Evolutionary conservation across 2,329 filamentous ascomycete species (phyloP).

Genomic region (Chaetomium strumarium): DNA sequence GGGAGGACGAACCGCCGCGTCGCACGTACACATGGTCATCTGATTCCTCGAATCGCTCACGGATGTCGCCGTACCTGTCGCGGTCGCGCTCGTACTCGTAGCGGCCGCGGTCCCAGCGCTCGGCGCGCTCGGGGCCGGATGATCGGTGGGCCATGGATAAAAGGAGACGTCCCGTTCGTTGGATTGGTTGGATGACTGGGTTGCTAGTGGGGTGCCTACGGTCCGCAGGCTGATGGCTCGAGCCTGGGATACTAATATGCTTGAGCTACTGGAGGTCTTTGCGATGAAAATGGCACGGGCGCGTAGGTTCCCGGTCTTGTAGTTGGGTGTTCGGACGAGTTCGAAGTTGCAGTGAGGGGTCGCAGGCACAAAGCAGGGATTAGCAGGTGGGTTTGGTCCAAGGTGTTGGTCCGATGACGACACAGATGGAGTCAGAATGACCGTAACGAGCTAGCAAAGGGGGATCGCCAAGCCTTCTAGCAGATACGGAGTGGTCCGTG

Average conservation of each 20-base stretch:
- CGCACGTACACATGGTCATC: constrained; percentile 40
- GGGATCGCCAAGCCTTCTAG: constrained; percentile 2
- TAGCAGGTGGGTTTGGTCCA: constrained; percentile 10
- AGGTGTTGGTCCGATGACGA: constrained; percentile 26
- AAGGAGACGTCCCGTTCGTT: neutral
- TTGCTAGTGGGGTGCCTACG: neutral
- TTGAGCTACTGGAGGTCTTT: no score
- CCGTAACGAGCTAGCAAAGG: constrained; percentile 9
- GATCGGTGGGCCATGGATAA: constrained; percentile 21
- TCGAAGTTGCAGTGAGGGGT: neutral
- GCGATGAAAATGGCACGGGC: no score
- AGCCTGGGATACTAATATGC: neutral
- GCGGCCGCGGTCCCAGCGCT: constrained; percentile 53
- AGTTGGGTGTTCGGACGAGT: constrained; percentile 4
- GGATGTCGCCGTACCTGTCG: constrained; percentile 42
- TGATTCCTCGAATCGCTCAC: constrained; percentile 43
- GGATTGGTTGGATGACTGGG: neutral
- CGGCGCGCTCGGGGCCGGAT: constrained; percentile 28
- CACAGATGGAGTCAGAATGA: constrained; percentile 9
- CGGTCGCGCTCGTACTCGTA: constrained; percentile 40
- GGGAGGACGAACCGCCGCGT: constrained; percentile 25
- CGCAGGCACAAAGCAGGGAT: neutral
- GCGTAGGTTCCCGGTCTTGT: neutral
- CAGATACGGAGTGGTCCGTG: neutral
- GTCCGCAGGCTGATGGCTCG: neutral